Percentiles rank a stretch among this genome's conserved stretches.
phyloP scores from a whole-genome alignment of 2,329 filamentous ascomycete genomes.

The Alternaria gansuensis region DNA sequence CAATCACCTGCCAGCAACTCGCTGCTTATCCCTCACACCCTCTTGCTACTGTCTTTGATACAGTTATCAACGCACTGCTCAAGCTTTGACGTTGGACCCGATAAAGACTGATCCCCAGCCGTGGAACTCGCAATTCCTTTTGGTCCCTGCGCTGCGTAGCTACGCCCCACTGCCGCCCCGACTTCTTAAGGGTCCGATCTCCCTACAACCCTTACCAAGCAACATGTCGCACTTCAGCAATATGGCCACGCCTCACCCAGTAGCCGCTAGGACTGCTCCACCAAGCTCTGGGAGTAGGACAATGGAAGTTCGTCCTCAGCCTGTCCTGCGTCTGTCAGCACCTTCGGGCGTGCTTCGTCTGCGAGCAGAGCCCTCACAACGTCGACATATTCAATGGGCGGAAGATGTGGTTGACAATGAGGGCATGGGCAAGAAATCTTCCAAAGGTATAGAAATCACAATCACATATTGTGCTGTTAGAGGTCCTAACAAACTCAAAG shows the following conservation, averaged over 20 bases:
- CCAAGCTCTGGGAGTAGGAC: slow-evolving; percentile 36
- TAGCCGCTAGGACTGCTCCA: slow-evolving; percentile 34
- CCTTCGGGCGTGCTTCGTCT: slow-evolving; percentile 53
- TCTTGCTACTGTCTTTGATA: slow-evolving; percentile 18
- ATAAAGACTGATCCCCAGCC: slow-evolving; percentile 12
- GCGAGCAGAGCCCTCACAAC: slow-evolving; percentile 54
- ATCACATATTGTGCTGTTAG: not conserved
- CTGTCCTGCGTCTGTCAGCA: slow-evolving; percentile 47
- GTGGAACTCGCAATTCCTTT: slow-evolving; percentile 25
- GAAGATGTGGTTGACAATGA: slow-evolving; percentile 96
- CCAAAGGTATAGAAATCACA: slow-evolving; percentile 73
- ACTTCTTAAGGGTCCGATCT: slow-evolving; percentile 68
- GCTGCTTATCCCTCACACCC: slow-evolving; percentile 28
- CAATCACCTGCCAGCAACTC: slow-evolving; percentile 30
- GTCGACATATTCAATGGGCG: slow-evolving; percentile 84
- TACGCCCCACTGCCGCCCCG: slow-evolving; percentile 21
- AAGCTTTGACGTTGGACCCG: slow-evolving; percentile 14
- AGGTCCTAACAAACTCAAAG: slow-evolving; percentile 56
- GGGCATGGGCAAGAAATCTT: slow-evolving; percentile 89
- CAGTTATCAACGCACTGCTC: slow-evolving; percentile 13
- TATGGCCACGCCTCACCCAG: slow-evolving; percentile 34
- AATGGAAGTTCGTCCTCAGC: slow-evolving; percentile 39
- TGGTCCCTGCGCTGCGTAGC: slow-evolving; percentile 28
- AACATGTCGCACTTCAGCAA: slow-evolving; percentile 67
- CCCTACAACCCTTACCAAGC: slow-evolving; percentile 71